Base-by-base conservation (phyloP, 2,329 filamentous ascomycete genomes). In the Neurospora sp. region DNA sequence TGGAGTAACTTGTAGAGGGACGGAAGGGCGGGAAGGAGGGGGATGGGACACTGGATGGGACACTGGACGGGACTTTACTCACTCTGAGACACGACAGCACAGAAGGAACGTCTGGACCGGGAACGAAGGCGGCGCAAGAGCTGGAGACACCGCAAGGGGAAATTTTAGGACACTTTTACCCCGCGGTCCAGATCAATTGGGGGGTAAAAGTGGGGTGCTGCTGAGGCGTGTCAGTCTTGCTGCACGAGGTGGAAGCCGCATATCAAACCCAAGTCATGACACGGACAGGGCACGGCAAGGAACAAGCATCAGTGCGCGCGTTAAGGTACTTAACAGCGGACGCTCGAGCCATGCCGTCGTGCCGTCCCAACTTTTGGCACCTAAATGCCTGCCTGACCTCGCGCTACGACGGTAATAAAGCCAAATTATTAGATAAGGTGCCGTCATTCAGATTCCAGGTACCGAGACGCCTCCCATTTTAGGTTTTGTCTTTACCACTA, bases 11-110 rank as follows among this genome's bases (percentile, higher is more conserved):
- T 41, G 37, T n/a, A 40, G 43, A 66, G 33, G 15, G 8, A 17
- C 69, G 69, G 69, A 69, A 19, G 3, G 23, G 2, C 28, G n/a
- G 52, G 28, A 46, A 52, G 62, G 67, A 69, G 70, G 71, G 73
- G 72, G 62, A 37, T 36, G 41, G 73, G 69, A 57, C 43, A 52
- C 43, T 52, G 19, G 19, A 52, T 52, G 43, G 43, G 19, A 52
- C 52, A 33, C 33, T 33, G 28, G 28, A 28, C 23, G 43, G 43
- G 19, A 52, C 43, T 52, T 33, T 57, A 28, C 52, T 62, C 52
- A 62, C 52, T 62, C 52, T 62, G 52, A 62, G 52, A 36, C 52
- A 62, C 52, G 52, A 36, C 28, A 57, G 23, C 28, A 36, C 52
- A 36, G 52, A 62, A 36, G 52, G 52, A 36, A 62, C 52, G 28